Conservation (phyloP, 768 basidiomycete genomes). For the Chalciporus chontae region DNA sequence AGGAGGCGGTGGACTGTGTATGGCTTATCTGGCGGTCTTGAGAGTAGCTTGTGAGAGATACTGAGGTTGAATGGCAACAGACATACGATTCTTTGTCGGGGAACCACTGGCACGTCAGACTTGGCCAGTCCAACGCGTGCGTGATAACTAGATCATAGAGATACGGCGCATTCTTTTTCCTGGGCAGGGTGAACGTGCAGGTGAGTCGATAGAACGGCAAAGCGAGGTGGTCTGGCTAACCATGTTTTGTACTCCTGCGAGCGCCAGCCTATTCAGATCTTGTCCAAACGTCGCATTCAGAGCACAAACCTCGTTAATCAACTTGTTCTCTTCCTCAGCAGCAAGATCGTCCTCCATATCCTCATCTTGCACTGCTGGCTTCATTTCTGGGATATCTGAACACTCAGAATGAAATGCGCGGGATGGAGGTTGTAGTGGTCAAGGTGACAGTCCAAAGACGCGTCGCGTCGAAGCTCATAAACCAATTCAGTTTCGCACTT, state of each 20-base stretch:
- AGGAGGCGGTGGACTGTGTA: slow-evolving; percentile 93
- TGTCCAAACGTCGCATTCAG: background rate
- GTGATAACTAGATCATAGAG: slow-evolving; percentile 97
- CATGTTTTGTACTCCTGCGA: slow-evolving; percentile 82
- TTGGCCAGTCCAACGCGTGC: slow-evolving; percentile 97
- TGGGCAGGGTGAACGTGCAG: slow-evolving; percentile 26
- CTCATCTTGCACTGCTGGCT: slow-evolving; percentile 46
- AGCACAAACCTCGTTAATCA: slow-evolving; percentile 74
- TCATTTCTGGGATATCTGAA: slow-evolving; percentile 34
- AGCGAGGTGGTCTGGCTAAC: slow-evolving; percentile 35
- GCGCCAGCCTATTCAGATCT: slow-evolving; percentile 9
- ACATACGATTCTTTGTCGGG: slow-evolving; percentile 92
- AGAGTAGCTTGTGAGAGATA: background rate
- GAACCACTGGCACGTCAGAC: slow-evolving; percentile 97
- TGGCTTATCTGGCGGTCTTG: slow-evolving; percentile 86
- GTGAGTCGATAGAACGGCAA: background rate
- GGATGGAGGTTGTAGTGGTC: background rate
- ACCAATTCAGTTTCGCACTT: background rate
- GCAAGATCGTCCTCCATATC: slow-evolving; percentile 77
- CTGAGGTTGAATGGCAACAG: background rate
- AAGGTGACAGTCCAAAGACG: slow-evolving; percentile 19
- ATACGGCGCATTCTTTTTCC: slow-evolving; percentile 98
- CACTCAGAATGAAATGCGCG: background rate
- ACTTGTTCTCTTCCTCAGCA: slow-evolving; percentile 83
- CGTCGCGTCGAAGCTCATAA: slow-evolving; percentile 20